phyloP scores from a whole-genome alignment of 1,139 yeast genomes.

The Diutina siamensis region DNA sequence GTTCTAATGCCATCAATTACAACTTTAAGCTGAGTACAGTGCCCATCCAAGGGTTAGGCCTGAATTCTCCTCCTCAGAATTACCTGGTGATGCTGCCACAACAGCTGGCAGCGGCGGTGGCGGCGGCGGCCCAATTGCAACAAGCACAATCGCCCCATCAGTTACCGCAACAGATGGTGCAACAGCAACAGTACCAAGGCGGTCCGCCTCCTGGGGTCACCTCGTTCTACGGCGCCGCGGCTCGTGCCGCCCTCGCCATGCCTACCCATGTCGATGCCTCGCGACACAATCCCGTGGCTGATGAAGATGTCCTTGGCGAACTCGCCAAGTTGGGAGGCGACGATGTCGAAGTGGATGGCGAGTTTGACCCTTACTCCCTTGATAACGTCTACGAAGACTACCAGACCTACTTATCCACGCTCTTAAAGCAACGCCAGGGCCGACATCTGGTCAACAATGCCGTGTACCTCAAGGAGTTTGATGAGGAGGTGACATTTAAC shows the following conservation, averaged over 20 bases:
- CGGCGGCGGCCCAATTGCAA: constrained; percentile 2
- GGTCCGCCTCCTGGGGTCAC: not conserved
- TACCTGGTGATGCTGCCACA: constrained; percentile 4
- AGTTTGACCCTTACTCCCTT: constrained; percentile 4
- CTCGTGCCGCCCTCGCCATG: constrained; percentile 2
- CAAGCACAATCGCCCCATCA: not conserved
- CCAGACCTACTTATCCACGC: not conserved
- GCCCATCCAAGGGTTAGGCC: constrained; percentile 1
- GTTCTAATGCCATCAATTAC: not conserved
- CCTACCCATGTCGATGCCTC: not conserved
- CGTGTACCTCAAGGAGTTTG: constrained; percentile 4
- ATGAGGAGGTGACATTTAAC: constrained; percentile 2
- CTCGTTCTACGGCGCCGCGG: not conserved
- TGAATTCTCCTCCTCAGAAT: not conserved
- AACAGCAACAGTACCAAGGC: not conserved
- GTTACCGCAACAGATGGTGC: not conserved
- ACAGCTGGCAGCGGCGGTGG: constrained; percentile 5
- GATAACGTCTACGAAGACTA: constrained; percentile 5
- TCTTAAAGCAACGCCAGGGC: not conserved
- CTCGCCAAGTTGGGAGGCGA: constrained; percentile 5
- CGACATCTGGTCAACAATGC: not conserved
- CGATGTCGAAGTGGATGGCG: not conserved
- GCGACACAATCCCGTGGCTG: not conserved
- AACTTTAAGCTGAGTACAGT: constrained; percentile 6
- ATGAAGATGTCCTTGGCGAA: constrained; percentile 2